Base-by-base conservation (phyloP, 1,284 basidiomycete genomes). In the Lignosus rhinocerotis region DNA sequence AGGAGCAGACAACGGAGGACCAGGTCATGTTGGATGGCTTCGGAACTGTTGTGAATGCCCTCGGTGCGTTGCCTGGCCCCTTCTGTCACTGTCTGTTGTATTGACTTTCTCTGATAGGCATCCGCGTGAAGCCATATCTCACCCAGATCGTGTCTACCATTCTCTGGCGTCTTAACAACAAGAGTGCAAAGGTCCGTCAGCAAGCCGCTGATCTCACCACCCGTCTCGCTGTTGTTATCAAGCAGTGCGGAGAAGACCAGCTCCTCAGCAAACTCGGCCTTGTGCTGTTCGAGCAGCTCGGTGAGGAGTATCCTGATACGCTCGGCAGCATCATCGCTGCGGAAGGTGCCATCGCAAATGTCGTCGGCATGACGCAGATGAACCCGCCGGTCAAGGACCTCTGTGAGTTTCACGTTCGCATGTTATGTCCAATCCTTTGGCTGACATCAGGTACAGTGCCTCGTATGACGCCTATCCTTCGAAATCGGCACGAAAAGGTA, bases 341-440 rank as follows among this genome's bases (percentile, higher is more conserved):
- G 48, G 94, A 97, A 73, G 95, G 93, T 64, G 96, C 96, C 48
- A 99, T 99, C 70, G 97, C 97, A 65, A 99, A 99, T 69, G 97
- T 99, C 34, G 96, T 99, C 61, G 97, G 97, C 77, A 99, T 99
- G 97, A 98, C 96, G 11, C 94, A 98, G 75, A 99, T 99, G 97
- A 98, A 97, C 73, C 97, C 97, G 17, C 97, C 96, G 0, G 95
- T 99, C 49, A 99, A 99, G 76, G 97, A 99, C 80, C 87, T 99
- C 55, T 73, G 93, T 96, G 74, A 85, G 94, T 82, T 53, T 31
- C 32, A 7, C 14, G 6, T 25, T 53, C 52, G 44, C 30, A 7
- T 21, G 4, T 46, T 8, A 31, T 19, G 64, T 51, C 62, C 57
- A 48, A 42, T 19, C 16, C 34, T 17, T 48, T 62, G 45, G 41